These are phyloP conservation scores for Excoecaria agallocha DNA, from an alignment of 345 rosid species.

Conservation along the genomic window DNA sequence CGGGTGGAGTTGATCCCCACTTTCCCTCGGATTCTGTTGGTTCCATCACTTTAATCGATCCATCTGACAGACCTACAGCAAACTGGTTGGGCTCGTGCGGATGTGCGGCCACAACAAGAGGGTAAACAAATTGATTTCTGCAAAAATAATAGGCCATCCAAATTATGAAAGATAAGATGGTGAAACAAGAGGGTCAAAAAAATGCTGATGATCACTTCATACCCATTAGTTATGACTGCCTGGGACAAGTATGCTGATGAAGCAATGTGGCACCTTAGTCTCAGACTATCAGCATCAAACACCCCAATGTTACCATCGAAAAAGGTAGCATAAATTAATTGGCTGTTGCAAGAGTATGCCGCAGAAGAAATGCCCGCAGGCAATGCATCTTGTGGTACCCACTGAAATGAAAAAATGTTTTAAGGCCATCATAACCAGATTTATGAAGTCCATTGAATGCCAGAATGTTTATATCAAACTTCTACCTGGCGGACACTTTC, in stretches of 20 bases:
- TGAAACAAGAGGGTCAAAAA: not conserved
- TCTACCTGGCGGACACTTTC: slow-evolving; percentile 66
- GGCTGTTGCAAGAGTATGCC: slow-evolving; percentile 75
- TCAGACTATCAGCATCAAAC: slow-evolving; percentile 67
- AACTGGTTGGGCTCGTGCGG: slow-evolving; percentile 73
- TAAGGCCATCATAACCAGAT: not conserved
- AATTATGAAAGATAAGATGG: not conserved
- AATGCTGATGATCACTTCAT: slow-evolving; percentile 5
- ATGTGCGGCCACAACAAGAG: slow-evolving; percentile 73
- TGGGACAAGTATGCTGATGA: slow-evolving; percentile 59
- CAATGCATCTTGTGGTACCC: slow-evolving; percentile 71
- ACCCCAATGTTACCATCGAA: slow-evolving; percentile 71
- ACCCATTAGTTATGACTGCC: slow-evolving; percentile 47
- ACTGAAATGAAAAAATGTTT: slow-evolving; percentile 40
- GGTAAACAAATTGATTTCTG: slow-evolving; percentile 63
- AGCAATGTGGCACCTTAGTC: slow-evolving; percentile 68
- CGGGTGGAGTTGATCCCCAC: slow-evolving; percentile 66
- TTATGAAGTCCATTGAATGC: not conserved
- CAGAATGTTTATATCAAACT: not conserved
- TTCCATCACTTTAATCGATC: slow-evolving; percentile 71
- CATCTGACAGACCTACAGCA: slow-evolving; percentile 66
- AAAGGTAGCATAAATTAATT: slow-evolving; percentile 64
- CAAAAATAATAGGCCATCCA: not conserved
- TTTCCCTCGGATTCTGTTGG: slow-evolving; percentile 63
- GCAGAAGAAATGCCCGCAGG: slow-evolving; percentile 75